Base-by-base conservation (phyloP, 2,329 filamentous ascomycete genomes). In the Myriosclerotinia scirpicola region DNA sequence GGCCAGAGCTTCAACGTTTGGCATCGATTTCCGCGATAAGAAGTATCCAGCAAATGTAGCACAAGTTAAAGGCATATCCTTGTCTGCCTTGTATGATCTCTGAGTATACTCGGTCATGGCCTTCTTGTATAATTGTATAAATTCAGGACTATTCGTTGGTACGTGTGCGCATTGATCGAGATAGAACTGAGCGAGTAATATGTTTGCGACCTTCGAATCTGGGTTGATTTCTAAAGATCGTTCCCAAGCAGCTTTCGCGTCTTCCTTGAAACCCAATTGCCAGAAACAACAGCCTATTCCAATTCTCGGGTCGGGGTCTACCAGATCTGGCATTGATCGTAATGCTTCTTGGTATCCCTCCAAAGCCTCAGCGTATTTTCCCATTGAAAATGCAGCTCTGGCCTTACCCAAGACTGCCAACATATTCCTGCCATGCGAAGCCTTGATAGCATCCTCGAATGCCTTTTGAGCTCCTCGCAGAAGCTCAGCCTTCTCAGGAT, bases 241-340 rank as follows among this genome's bases (percentile, higher is more conserved):
- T 76, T 96, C 90, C 95, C 95, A 99, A 15, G 95, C 94, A 58
- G 83, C 81, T 76, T 91, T 94, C 9, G 96, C 95, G 74, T 97
- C 92, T 44, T 96, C 92, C 78, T 96, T 97, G 81, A 92, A 93
- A 14, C 93, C 93, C 38, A 99, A 83, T 78, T 97, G 92, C 95
- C 96, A 99, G 77, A 97, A 90, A 81, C 95, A 99, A 78, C 92
- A 95, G 55, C 95, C 95, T 75, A 99, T 94, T 65, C 95, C 95
- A 72, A 99, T 94, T 73, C 96, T 87, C 72, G 95, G 96, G 78
- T 99, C 95, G 0, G 95, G 95, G 75, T 99, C 95, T 53, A 90
- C 87, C 74, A 98, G 83, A 71, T 92, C 88, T 2, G 95, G 95
- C 81, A 93, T 93, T 78, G 90, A 93, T 73, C 88, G 84, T 61